These are phyloP conservation scores for Acacia melanoxylon DNA, from an alignment of 306 rosid genomes.

Conservation along the genomic window DNA sequence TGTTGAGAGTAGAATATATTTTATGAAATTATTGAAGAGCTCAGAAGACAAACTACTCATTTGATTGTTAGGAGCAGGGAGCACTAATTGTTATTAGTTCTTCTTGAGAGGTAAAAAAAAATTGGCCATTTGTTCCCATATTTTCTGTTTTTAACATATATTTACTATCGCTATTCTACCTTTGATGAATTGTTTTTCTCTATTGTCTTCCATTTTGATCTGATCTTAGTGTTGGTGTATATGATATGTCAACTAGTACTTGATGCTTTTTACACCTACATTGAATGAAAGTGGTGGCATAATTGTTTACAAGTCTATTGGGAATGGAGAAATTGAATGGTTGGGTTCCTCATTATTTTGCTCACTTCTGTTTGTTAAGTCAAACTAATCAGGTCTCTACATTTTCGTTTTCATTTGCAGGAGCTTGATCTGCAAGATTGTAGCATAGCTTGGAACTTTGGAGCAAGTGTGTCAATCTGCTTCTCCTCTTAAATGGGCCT, in stretches of 20 bases:
- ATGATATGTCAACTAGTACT: not conserved
- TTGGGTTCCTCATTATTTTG: not conserved
- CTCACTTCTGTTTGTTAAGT: not conserved
- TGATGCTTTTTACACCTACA: not conserved
- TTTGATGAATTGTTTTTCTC: not conserved
- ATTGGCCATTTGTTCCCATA: not conserved
- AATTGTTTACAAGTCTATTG: not conserved
- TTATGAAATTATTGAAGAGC: no score
- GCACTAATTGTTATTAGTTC: not conserved
- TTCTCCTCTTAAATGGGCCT: conserved; percentile 42
- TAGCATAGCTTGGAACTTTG: not conserved
- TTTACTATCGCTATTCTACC: not conserved
- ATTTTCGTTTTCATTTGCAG: not conserved
- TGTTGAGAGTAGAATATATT: no score
- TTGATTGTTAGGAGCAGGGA: no score
- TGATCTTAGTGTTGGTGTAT: not conserved
- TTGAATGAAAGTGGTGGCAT: not conserved
- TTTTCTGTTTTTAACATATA: not conserved
- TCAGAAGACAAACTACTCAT: no score
- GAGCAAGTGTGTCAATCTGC: not conserved
- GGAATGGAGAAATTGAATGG: not conserved
- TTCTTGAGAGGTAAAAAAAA: not conserved
- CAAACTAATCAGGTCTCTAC: not conserved
- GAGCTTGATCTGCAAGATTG: not conserved
- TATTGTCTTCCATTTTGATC: not conserved